These are phyloP conservation scores for Coemansia sp. DNA, from an alignment of 192 early-diverging fungal genomes.

Conservation along the genomic window DNA sequence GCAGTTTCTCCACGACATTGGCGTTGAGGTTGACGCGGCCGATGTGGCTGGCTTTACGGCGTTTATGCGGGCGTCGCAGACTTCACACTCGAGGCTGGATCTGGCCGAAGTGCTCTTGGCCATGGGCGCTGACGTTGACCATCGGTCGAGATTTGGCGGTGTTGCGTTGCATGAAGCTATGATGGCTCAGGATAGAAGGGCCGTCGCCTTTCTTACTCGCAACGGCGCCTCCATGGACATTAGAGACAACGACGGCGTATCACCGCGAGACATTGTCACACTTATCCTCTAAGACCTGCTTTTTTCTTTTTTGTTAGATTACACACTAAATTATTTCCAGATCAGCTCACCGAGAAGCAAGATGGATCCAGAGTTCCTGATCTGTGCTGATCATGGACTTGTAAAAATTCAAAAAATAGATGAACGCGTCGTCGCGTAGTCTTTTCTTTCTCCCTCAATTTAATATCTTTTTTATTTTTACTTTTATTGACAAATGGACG, in stretches of 20 bases:
- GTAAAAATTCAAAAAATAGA: background rate
- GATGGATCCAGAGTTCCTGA: background rate
- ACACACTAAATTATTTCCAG: background rate
- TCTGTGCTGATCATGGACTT: background rate
- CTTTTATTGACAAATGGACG: constrained; percentile 29
- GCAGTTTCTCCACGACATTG: constrained; percentile 24
- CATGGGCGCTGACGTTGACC: constrained; percentile 48
- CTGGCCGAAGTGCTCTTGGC: constrained; percentile 38
- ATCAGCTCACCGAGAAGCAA: no score
- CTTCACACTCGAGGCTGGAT: constrained; percentile 39
- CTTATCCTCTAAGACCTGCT: constrained; percentile 26
- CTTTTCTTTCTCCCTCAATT: background rate
- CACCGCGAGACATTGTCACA: constrained; percentile 51
- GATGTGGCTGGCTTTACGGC: constrained; percentile 55
- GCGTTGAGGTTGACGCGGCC: constrained; percentile 30
- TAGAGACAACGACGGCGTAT: constrained; percentile 49
- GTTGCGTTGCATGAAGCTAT: constrained; percentile 52
- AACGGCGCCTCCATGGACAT: constrained; percentile 50
- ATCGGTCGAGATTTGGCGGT: constrained; percentile 52
- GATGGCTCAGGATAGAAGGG: constrained; percentile 51
- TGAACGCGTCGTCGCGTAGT: background rate
- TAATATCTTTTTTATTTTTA: background rate
- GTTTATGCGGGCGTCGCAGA: constrained; percentile 56
- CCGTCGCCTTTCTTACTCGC: constrained; percentile 43
- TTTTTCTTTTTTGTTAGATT: background rate